Evolutionary conservation across 2,329 filamentous ascomycete species (phyloP), one percentile per base, ranked within the genome.

Genomic region (Orbilia brochopaga): DNA sequence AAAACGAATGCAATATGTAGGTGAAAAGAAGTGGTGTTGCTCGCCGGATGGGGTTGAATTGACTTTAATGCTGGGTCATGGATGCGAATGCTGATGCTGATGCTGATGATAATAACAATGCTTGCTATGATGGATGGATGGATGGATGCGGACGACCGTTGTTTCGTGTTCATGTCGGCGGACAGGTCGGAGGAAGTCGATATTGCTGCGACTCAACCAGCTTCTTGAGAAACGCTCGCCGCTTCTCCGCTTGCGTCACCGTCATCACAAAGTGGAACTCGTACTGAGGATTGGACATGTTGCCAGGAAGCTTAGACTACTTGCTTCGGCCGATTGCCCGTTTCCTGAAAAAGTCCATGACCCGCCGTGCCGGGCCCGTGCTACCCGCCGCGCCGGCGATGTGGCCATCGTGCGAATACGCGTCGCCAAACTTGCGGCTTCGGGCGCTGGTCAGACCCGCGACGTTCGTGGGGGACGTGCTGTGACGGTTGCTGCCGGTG

Each of bases 341-440:
- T 79, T 92, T 85, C 76, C 94, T 85, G 83, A 99, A 99, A 80
- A 97, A 96, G 81, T 99, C 93, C 92, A 99, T 97, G 42, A 99
- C 94, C 78, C 91, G 88, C 79, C 92, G 89, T 13, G 92, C 92
- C 1, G 92, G 90, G 64, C 91, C 91, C 74, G 88, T 93, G 79
- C 90, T 95, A 50, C 93, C 93, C 83, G 83, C 37, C 79, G 79
- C 74, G 82, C 83, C 51, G 81, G 83, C 73, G 84, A 85, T 55
- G 86, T 85, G 75, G 91, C 89, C 73, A 51, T 87, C 85, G 72
- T 96, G 57, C 11, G 69, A 91, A 78, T 96, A 97, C 1, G 90
- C 91, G 77, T 97, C 92, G 1, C 86, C 88, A 76, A 99, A 96
- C 75, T 86, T 88, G 65, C 92, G 87, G 80, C 93, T 92, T 79